These are phyloP conservation scores for Erucastrum elatum DNA, from an alignment of 345 rosid genomes.

Conservation along the genomic window DNA sequence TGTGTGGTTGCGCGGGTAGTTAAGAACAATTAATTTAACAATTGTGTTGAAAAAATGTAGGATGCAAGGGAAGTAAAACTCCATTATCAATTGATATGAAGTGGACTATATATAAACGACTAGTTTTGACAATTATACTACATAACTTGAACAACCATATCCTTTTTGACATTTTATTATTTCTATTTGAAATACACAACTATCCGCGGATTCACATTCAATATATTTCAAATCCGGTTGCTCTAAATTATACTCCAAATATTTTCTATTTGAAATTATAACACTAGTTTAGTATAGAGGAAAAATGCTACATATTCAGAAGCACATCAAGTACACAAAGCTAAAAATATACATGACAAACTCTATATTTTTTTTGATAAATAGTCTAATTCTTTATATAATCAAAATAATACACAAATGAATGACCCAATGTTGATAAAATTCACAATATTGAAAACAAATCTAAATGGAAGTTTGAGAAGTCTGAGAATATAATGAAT, in stretches of 20 bases:
- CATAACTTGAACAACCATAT: constrained; percentile 18
- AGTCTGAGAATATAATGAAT: not conserved
- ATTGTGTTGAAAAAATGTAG: constrained; percentile 24
- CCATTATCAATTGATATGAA: constrained; percentile 39
- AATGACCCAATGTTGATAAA: not conserved
- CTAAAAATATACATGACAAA: not conserved
- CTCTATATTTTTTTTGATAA: not conserved
- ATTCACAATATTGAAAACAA: not conserved
- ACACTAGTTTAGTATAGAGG: not conserved
- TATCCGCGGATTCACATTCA: constrained; percentile 33
- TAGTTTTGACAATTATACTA: constrained; percentile 33
- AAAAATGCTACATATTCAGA: not conserved
- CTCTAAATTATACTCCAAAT: constrained; percentile 1
- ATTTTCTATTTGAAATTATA: not conserved
- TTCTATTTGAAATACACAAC: not conserved
- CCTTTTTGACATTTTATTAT: constrained; percentile 2
- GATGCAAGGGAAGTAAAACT: constrained; percentile 38
- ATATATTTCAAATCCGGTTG: constrained; percentile 1
- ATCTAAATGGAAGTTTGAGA: not conserved
- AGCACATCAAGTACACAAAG: not conserved
- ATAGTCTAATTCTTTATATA: not conserved
- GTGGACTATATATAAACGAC: constrained; percentile 32
- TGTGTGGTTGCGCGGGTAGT: too few species aligned
- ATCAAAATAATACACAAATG: not conserved
- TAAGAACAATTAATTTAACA: not conserved